phyloP scores from a whole-genome alignment of 139 green algal species.

The Chlamydomonas eustigma region DNA sequence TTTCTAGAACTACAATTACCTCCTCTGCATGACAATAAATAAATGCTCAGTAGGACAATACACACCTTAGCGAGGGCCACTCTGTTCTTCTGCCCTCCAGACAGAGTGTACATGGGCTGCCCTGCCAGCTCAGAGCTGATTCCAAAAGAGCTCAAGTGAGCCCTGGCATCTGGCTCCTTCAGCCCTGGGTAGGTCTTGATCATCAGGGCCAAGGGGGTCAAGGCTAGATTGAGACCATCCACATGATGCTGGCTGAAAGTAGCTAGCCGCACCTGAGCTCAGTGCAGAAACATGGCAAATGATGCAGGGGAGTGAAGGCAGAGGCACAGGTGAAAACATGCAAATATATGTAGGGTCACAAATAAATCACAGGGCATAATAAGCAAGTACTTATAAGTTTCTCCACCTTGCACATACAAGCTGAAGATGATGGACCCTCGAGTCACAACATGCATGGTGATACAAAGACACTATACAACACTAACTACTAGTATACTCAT shows the following conservation, averaged over 20 bases:
- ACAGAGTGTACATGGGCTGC: constrained; percentile 87
- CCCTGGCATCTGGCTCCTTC: constrained; percentile 56
- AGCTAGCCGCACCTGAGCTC: constrained; percentile 70
- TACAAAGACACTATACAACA: too few species aligned
- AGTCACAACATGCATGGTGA: too few species aligned
- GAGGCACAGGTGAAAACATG: too few species aligned
- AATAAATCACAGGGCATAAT: too few species aligned
- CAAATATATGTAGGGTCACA: too few species aligned
- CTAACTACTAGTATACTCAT: too few species aligned
- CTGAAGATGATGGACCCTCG: too few species aligned
- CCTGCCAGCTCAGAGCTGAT: constrained; percentile 75
- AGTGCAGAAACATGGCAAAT: not conserved
- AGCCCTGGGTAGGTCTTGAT: constrained; percentile 41
- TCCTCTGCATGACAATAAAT: too few species aligned
- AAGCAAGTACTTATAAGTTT: too few species aligned
- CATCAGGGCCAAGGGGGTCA: constrained; percentile 61
- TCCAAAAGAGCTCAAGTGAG: constrained; percentile 88
- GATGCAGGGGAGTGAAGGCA: not conserved
- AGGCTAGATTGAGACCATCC: constrained; percentile 88
- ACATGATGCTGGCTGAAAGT: constrained; percentile 96
- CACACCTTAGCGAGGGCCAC: constrained; percentile 83
- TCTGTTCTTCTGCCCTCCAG: constrained; percentile 89
- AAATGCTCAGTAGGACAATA: too few species aligned
- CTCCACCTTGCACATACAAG: too few species aligned
- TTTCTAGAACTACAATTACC: too few species aligned